phyloP scores from a whole-genome alignment of 2,329 filamentous ascomycete genomes.

The Xylaria sp. region DNA sequence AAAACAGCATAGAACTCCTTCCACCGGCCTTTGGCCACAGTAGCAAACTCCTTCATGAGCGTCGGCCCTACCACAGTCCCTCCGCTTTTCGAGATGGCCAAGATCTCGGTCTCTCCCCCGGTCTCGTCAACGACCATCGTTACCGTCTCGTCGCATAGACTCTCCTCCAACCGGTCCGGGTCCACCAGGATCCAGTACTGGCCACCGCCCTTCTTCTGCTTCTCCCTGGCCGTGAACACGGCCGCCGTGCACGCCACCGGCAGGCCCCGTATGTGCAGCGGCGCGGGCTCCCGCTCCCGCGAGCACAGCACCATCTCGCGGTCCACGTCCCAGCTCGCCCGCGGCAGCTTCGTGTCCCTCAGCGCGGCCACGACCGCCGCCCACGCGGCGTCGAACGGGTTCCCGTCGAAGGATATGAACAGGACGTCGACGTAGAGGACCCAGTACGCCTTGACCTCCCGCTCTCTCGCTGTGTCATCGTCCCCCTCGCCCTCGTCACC shows the following conservation, averaged over 20 bases:
- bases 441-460: constrained; percentile 81
- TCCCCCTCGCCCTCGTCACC: constrained; percentile 30
- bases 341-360: constrained; percentile 74
- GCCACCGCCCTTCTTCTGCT: constrained; percentile 46
- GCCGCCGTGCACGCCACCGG: constrained; percentile 79
- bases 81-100: constrained; percentile 82
- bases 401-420: constrained; percentile 90
- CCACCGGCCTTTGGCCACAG: constrained; percentile 66
- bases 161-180: constrained; percentile 88
- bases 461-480: constrained; percentile 36
- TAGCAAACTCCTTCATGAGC: constrained; percentile 62
- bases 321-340: constrained; percentile 82
- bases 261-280: constrained; percentile 63
- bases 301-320: constrained; percentile 78
- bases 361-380: constrained; percentile 80
- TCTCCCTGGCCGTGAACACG: constrained; percentile 71
- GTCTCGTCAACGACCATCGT: constrained; percentile 75
- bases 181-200: constrained; percentile 81
- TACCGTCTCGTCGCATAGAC: constrained; percentile 79
- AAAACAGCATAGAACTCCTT: constrained; percentile 49
- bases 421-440: constrained; percentile 93
- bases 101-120: constrained; percentile 57
- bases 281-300: constrained; percentile 51
- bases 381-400: constrained; percentile 91
- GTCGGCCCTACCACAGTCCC: constrained; percentile 70